Base-by-base conservation (phyloP, 441 rosid species). In the Adansonia grandidieri region DNA sequence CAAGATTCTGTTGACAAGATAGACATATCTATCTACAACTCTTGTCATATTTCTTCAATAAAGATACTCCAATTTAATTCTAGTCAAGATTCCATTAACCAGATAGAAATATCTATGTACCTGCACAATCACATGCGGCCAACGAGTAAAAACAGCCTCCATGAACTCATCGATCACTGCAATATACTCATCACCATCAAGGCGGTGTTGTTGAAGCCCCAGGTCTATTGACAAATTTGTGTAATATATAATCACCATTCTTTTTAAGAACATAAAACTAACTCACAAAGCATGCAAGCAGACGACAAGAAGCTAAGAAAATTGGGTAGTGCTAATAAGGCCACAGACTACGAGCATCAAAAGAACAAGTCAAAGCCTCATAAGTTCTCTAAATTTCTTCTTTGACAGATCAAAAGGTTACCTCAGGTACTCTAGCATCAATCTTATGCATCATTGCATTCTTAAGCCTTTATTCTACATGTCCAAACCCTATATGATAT, bases 101-200 rank as follows among this genome's bases (percentile, higher is more conserved):
- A 74, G 51, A 56, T 72, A 64, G 13, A 85, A 45, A 79, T 17
- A 45, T 53, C 51, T 76, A 76, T 8, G 57, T 81, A 92, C 99
- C 97, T 96, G 99, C 87, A 96, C 99, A 88, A 92, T 94, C 84
- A 94, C 98, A 86, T 92, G 67, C 48, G 99, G 99, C 99, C 99
- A 96, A 76, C 98, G 97, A 66, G 98, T 92, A 88, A 92, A 96
- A 62, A 96, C 98, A 75, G 99, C 99, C 86, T 94, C 98, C 99
- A 96, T 93, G 87, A 96, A 94, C 86, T 96, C 99, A 87, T 96
- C 98, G 37, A 94, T 86, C 66, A 96, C 90, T 3, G 85, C 87
- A 47, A 96, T 14, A 83, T 94, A 96, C 54, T 92, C 92, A 2
- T 93, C 97, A 53, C 92, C 87, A 48, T 96, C 98, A 77, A 96